Evolutionary conservation across 164 flowering plant species (phyloP).

Genomic region (Vitis rotundifolia): DNA sequence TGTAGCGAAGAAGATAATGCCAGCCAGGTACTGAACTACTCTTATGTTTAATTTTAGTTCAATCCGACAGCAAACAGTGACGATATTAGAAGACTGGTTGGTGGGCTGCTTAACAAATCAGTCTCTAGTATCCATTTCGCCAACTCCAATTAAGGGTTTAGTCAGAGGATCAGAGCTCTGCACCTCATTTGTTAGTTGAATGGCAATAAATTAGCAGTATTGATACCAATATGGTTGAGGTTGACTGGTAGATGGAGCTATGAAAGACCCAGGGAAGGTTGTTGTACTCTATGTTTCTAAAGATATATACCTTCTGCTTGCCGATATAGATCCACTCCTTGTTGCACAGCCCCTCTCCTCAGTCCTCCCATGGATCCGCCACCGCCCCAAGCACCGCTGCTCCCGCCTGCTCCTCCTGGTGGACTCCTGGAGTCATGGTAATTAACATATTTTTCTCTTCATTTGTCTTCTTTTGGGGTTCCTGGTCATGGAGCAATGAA

Average conservation of each 20-base stretch:
- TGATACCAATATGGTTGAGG: not conserved
- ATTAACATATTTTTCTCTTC: not conserved
- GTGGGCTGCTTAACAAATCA: too few species aligned
- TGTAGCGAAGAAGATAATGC: too few species aligned
- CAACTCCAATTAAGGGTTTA: not conserved
- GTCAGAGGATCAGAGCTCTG: too few species aligned
- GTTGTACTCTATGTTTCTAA: not conserved
- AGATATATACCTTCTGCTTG: not conserved
- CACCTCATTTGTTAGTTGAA: slow-evolving; percentile 1
- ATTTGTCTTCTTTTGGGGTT: not conserved
- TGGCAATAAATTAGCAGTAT: not conserved
- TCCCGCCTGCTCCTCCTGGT: slow-evolving; percentile 23
- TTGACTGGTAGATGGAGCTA: slow-evolving; percentile 25
- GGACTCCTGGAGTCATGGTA: slow-evolving; percentile 39
- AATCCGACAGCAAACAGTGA: too few species aligned
- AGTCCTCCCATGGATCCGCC: slow-evolving; percentile 31
- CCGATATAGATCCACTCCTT: not conserved
- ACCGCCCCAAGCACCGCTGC: slow-evolving; percentile 35
- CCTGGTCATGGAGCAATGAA: too few species aligned
- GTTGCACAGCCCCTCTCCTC: not conserved
- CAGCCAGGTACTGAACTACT: too few species aligned
- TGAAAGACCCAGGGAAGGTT: slow-evolving; percentile 12
- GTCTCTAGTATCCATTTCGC: not conserved
- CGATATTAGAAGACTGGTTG: too few species aligned
- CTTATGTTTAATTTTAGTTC: too few species aligned